Base-by-base conservation (phyloP, 805 yeast species). In the Ogataea wickerhamii region DNA sequence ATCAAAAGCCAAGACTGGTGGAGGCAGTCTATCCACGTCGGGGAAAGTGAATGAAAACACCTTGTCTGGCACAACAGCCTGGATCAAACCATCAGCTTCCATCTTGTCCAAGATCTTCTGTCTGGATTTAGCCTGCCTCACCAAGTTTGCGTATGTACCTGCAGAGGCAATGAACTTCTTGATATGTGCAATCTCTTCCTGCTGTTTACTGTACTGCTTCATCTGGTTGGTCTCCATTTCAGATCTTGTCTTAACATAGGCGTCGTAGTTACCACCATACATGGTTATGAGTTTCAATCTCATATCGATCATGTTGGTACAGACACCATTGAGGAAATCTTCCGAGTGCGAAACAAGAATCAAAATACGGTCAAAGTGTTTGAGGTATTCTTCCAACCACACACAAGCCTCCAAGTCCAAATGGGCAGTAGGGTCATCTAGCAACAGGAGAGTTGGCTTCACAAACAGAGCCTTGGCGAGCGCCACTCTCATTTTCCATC, bases 401-500 rank as follows among this genome's bases (percentile, higher is more conserved):
- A 93, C 98, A 82, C 98, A 91, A 43, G 98, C 98, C 69, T 89
- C 97, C 64, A 93, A 76, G 73, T 93, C 98, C 78, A 93, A 86
- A 70, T 93, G 98, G 38, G 98, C 98, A 51, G 98, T 93, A 57
- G 98, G 98, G 68, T 93, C 98, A 73, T 93, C 98, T 64, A 93
- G 79, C 55, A 93, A 71, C 60, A 93, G 73, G 54, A 93, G 70
- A 36, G 98, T 89, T 61, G 98, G 98, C 74, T 93, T 91, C 52
- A 93, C 98, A 73, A 93, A 93, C 55, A 93, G 75, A 21, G 98
- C 98, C 70, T 93, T 93, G 44, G 96, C 96, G 47, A 93, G 74
- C 31, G 98, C 98, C 46, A 93, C 98, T 72, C 98, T 87, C 98
- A 93, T 93, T 74, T 88, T 88, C 98, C 98, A 93, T 64, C 98